A percentile compares a stretch with the other conserved stretches of the same genome.
Evolutionary conservation across 345 rosid genomes (phyloP).

Genomic region (Arabidopsis suecica): DNA sequence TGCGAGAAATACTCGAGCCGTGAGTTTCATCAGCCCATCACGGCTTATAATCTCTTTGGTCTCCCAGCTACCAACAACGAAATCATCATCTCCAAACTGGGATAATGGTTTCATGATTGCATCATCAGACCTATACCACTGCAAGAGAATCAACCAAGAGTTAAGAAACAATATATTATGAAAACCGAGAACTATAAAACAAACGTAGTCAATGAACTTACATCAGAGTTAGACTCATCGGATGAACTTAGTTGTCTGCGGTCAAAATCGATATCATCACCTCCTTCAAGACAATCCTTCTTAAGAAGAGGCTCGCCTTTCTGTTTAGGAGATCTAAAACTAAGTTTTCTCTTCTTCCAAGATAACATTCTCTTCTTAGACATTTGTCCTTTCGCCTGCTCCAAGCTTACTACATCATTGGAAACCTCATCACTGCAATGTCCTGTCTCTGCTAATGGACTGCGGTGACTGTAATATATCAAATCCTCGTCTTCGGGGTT

Average conservation of each 20-base stretch:
- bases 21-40: constrained; percentile 89
- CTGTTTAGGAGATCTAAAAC: constrained; percentile 83
- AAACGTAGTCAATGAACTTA: constrained; percentile 20
- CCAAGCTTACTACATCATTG: constrained; percentile 49
- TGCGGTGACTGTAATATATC: constrained; percentile 85
- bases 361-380: constrained; percentile 73
- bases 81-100: constrained; percentile 91
- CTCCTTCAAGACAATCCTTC: constrained; percentile 90
- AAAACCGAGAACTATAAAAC: not conserved
- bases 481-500: constrained; percentile 70
- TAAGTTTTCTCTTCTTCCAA: constrained; percentile 93
- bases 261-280: constrained; percentile 98
- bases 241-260: constrained; percentile 93
- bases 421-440: constrained; percentile 54
- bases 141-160: constrained; percentile 41
- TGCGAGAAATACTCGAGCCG: constrained; percentile 75
- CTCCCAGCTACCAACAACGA: constrained; percentile 92
- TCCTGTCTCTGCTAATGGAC: constrained; percentile 59
- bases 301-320: constrained; percentile 94
- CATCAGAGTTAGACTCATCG: constrained; percentile 59
- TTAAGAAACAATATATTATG: not conserved
- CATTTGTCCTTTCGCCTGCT: constrained; percentile 53
- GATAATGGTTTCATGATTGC: constrained; percentile 65
- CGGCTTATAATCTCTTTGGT: constrained; percentile 78
- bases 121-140: constrained; percentile 79